These are phyloP conservation scores for Sanghuangporus baumii DNA, from an alignment of 1,284 basidiomycete genomes.

Conservation along the genomic window DNA sequence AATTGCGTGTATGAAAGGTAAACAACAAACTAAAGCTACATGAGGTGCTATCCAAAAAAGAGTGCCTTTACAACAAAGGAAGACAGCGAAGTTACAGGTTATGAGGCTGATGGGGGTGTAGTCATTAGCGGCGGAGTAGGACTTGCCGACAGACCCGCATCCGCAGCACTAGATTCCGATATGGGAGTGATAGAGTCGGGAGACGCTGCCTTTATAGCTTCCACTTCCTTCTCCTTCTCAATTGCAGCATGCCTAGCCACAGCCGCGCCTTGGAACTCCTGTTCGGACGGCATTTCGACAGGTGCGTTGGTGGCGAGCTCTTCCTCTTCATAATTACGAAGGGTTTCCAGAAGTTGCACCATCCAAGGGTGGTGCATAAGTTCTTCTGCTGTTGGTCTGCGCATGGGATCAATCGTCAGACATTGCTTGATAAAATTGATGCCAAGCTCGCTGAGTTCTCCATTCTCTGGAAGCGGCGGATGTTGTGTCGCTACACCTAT, in stretches of 20 bases:
- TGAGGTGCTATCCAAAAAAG: neutral
- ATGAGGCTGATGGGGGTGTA: neutral
- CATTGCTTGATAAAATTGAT: constrained; percentile 95
- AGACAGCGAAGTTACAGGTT: neutral
- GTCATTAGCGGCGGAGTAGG: constrained; percentile 21
- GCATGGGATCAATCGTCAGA: constrained; percentile 82
- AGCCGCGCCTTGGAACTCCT: constrained; percentile 43
- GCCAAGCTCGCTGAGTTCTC: constrained; percentile 84
- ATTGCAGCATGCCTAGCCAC: constrained; percentile 53
- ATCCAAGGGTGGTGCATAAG: constrained; percentile 93
- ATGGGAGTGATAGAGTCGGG: constrained; percentile 15
- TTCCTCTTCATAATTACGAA: constrained; percentile 61
- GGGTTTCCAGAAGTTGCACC: constrained; percentile 65
- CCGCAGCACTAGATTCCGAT: constrained; percentile 22
- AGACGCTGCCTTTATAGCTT: constrained; percentile 36
- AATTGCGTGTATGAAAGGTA: constrained; percentile 8
- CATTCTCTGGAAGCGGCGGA: constrained; percentile 89
- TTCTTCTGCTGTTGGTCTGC: constrained; percentile 82
- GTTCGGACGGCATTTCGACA: constrained; percentile 39
- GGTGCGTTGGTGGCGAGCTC: constrained; percentile 51
- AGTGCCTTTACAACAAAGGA: neutral
- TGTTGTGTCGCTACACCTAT: constrained; percentile 97
- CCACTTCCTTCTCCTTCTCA: constrained; percentile 55
- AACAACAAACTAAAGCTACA: constrained; percentile 4
- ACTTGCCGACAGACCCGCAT: constrained; percentile 28